Evolutionary conservation across 106 monocot genomes (phyloP), one percentile per base, ranked within the genome.

Genomic region (Platanthera guangdongensis): DNA sequence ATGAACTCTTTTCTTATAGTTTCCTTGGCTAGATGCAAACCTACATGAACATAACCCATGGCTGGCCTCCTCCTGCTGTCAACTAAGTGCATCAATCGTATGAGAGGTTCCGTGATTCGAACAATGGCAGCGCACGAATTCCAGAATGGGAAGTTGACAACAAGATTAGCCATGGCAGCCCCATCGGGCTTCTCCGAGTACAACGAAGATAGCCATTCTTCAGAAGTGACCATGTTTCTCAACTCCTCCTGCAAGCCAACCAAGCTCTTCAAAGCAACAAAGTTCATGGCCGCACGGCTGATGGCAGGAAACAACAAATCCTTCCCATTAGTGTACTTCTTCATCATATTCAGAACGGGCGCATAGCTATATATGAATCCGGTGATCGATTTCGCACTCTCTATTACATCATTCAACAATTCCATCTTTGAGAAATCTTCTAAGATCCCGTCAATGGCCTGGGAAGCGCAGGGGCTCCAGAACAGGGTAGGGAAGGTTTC

Each of bases 401-500:
- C 88, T 6, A 99, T 81, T 16, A 90, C 68, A 32, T 82, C 77
- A 55, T 51, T 77, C 67, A 90, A 83, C 0, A 79, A 76, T 2
- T 86, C 88, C 55, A 85, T 57, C 76, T 90, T 94, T 19, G 49
- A 75, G 18, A 99, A 83, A 81, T 99, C 94, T 13, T 94, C 92
- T 22, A 99, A 83, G 77, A 94, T 90, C 7, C 39, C 81, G 39
- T 94, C 94, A 13, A 99, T 77, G 80, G 89, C 90, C 73, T 81
- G 86, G 48, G 90, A 81, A 70, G 94, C 80, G 71, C 99, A 99
- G 4, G 90, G 86, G 0, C 82, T 90, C 99, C 99, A 99, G 50
- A 99, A 99, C 82, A 99, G 49, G 4, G 91, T 90, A 3, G 99
- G 93, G 71, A 84, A 99, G 54, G 83, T 53, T 15, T 94, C 94